Percentiles rank a stretch among this genome's conserved stretches.
phyloP scores from a whole-genome alignment of 1,284 basidiomycete species.

The Trametes sp. region DNA sequence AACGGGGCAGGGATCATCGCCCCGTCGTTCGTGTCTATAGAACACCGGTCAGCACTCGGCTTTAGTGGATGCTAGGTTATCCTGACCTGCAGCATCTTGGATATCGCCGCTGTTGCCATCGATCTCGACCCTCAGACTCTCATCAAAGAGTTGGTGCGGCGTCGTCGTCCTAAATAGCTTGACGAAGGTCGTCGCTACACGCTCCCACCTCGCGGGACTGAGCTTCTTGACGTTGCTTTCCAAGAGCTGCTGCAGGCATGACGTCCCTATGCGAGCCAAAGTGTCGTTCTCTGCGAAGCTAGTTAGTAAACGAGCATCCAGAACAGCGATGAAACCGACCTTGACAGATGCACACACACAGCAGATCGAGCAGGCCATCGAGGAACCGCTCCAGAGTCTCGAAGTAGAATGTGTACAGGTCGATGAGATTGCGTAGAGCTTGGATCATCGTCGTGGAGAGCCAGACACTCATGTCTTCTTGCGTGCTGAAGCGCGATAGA shows the following conservation, averaged over 20 bases:
- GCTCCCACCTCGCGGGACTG: conserved; percentile 88
- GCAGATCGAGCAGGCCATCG: conserved; percentile 90
- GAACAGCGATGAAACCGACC: conserved; percentile 60
- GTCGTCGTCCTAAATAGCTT: conserved; percentile 98
- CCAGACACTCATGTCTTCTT: conserved; percentile 99
- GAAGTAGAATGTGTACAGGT: conserved; percentile 97
- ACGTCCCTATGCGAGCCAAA: conserved; percentile 96
- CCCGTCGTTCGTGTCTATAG: conserved; percentile 66
- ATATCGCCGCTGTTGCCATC: conserved; percentile 66
- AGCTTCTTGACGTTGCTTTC: conserved; percentile 95
- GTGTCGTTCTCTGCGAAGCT: conserved; percentile 91
- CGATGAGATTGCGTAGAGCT: conserved; percentile 93
- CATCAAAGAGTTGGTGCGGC: conserved; percentile 97
- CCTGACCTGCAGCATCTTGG: conserved; percentile 60
- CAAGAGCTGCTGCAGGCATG: conserved; percentile 95
- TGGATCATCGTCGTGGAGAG: conserved; percentile 99
- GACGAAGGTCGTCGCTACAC: conserved; percentile 93
- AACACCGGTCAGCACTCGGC: neutral
- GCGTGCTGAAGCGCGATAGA: conserved; percentile 91
- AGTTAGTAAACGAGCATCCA: neutral
- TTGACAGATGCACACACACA: conserved; percentile 99
- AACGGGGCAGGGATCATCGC: conserved; percentile 84
- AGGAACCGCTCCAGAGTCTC: conserved; percentile 90
- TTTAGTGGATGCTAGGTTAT: neutral
- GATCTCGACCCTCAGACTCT: conserved; percentile 82